phyloP scores from a whole-genome alignment of 2,329 filamentous ascomycete genomes.

The Pyricularia grisea region DNA sequence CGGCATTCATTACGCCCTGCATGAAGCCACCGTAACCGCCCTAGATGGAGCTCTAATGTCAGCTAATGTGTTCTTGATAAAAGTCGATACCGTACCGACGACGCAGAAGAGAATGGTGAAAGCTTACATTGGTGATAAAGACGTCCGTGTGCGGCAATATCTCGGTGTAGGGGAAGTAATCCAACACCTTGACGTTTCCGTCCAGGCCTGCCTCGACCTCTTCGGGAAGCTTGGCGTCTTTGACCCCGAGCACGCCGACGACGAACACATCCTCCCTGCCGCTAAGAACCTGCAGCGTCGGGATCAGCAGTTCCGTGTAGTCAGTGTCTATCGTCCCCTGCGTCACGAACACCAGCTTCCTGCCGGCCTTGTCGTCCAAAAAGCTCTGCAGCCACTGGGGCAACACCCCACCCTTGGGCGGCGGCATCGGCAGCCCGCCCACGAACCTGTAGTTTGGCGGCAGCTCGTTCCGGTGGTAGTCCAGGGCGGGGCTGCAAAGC shows the following conservation, averaged over 20 bases:
- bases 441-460: slow-evolving; percentile 29
- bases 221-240: neutral
- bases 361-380: neutral
- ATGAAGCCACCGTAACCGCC: slow-evolving; percentile 38
- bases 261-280: slow-evolving; percentile 25
- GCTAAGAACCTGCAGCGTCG: slow-evolving; percentile 31
- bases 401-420: slow-evolving; percentile 27
- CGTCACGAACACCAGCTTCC: slow-evolving; percentile 31
- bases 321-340: slow-evolving; percentile 35
- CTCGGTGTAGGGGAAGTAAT: slow-evolving; percentile 33
- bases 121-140: slow-evolving; percentile 33
- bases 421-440: slow-evolving; percentile 27
- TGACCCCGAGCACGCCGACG: slow-evolving; percentile 17
- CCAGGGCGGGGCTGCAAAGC: slow-evolving; percentile 27
- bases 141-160: slow-evolving; percentile 32
- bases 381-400: slow-evolving; percentile 18
- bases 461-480: slow-evolving; percentile 26
- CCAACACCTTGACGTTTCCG: slow-evolving; percentile 30
- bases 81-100: neutral
- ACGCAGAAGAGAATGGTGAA: too few species aligned
- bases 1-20: slow-evolving; percentile 32
- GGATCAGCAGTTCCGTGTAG: slow-evolving; percentile 31
- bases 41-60: neutral
- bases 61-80: neutral
- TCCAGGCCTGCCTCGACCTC: neutral